Evolutionary conservation across 257 asterid species (phyloP), one percentile per base, ranked within the genome.

Genomic region (Nicotiana noctiflora): DNA sequence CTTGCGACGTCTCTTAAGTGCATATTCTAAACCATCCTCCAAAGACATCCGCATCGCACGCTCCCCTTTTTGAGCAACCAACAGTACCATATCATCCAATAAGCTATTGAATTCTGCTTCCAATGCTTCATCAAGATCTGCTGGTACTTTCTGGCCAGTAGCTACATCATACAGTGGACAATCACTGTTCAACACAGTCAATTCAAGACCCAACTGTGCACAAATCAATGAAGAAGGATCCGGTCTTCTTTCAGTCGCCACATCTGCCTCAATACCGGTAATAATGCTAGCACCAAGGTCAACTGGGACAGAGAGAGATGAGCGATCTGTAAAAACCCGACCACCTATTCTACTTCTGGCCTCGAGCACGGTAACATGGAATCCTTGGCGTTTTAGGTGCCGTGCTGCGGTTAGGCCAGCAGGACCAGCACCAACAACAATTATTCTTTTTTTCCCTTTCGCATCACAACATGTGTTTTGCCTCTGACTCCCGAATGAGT

Each of bases 281-380:
- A 96, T 96, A 89, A 96, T 96, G 86, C 99, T 96, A 85, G 99
- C 99, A 80, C 99, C 99, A 87, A 96, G 98, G 88, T 96, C 99
- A 82, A 94, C 99, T 1, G 99, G 99, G 80, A 96, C 99, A 84
- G 98, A 92, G 65, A 94, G 91, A 76, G 99, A 91, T 19, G 95
- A 85, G 78, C 72, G 93, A 76, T 96, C 99, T 2, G 99, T 96
- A 86, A 87, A 96, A 85, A 96, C 98, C 76, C 99, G 97, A 53
- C 99, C 99, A 53, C 99, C 99, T 74, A 91, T 91, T 89, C 99
- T 90, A 87, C 89, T 88, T 91, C 99, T 88, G 53, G 98, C 98
- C 90, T 96, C 99, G 6, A 96, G 96, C 79, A 96, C 90, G 19
- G 89, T 90, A 67, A 92, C 98, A 84, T 52, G 81, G 65, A 94